Evolutionary conservation across 2,329 filamentous ascomycete species (phyloP).

Genomic region (Penicillium occitanis): DNA sequence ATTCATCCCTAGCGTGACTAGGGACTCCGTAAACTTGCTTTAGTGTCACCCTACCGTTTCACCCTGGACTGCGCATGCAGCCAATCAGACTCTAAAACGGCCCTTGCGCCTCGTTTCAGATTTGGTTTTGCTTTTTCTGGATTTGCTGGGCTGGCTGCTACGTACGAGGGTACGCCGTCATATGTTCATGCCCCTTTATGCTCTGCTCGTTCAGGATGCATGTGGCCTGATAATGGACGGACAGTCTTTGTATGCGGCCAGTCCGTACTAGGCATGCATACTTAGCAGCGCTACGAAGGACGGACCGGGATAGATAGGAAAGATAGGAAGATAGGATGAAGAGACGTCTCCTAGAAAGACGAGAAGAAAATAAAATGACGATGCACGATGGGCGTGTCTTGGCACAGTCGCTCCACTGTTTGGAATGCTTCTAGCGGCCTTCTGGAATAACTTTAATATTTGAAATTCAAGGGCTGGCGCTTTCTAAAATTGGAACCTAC

Average conservation of each 20-base stretch:
- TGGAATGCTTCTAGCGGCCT: constrained; percentile 21
- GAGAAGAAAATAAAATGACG: constrained; percentile 3
- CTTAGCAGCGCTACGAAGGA: background rate
- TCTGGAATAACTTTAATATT: constrained; percentile 13
- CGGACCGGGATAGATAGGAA: background rate
- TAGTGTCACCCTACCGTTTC: constrained; percentile 11
- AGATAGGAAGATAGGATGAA: background rate
- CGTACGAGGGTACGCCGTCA: background rate
- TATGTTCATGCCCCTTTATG: background rate
- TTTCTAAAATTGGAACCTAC: constrained; percentile 3
- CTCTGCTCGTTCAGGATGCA: background rate
- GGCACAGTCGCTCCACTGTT: constrained; percentile 2
- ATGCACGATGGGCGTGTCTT: background rate
- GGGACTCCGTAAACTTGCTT: background rate
- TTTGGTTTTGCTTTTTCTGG: constrained; percentile 1
- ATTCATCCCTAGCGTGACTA: constrained; percentile 9
- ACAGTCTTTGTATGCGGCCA: background rate
- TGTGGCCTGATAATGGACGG: background rate
- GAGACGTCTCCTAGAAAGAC: background rate
- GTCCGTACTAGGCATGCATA: background rate
- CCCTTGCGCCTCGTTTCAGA: constrained; percentile 10
- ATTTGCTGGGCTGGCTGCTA: background rate
- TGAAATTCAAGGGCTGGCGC: background rate
- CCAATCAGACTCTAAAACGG: background rate
- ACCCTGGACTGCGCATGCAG: background rate